Base-by-base conservation (phyloP, 345 rosid species). In the Firmiana major region DNA sequence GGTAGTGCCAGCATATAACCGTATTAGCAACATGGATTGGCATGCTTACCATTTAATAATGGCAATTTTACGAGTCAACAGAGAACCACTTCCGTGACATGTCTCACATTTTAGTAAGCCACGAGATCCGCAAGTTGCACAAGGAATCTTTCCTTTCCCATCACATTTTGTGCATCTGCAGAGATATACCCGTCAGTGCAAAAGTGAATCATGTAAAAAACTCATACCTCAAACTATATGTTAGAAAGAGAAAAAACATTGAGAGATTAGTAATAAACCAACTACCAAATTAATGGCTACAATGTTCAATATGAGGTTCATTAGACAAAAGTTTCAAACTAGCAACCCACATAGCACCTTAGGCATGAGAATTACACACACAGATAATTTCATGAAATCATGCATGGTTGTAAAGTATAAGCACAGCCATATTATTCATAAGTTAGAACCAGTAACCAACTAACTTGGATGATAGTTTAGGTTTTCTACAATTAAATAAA, bases 111-210 rank as follows among this genome's bases (percentile, higher is more conserved):
- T 91, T 69, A 93, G 84, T 16, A 92, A 81, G 72, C 99, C 98
- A 64, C 87, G 90, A 78, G 99, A 96, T 75, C 91, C 93, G 80
- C 98, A 93, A 59, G 86, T 88, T 9, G 87, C 83, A 72, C 99
- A 93, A 19, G 93, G 93, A 82, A 92, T 81, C 86, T 87, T 90
- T 77, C 99, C 97, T 82, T 93, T 89, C 28, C 99, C 98, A 40
- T 78, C 79, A 81, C 99, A 96, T 24, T 79, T 83, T 57, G 53
- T 28, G 74, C 99, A 96, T 80, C 98, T 93, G 84, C 66, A 75
- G 72, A 71, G 73, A 77, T 28, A 77, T 28, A 49, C 40, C 3
- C 2, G 40, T 45, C 15, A 57, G 22, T 43, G 38, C 9, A 31
- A 70, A 55, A 26, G 36, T 36, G 36, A 57, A 31, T 28, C 24